A percentile compares a stretch with the other conserved stretches of the same genome.
Evolutionary conservation across 1,284 basidiomycete genomes (phyloP).

Genomic region (Coniophora puteana): DNA sequence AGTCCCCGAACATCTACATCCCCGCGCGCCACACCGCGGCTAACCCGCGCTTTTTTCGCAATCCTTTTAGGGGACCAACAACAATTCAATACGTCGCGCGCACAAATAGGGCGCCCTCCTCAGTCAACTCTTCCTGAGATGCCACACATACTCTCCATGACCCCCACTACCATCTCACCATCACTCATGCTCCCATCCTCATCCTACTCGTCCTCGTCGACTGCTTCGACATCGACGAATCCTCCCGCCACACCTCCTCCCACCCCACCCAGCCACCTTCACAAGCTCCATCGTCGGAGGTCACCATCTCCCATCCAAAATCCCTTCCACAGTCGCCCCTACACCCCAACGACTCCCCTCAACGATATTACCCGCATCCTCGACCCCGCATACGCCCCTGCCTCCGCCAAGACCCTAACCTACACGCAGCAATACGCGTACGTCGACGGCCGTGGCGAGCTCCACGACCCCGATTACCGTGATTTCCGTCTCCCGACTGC

Average conservation of each 20-base stretch:
- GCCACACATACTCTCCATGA: constrained; percentile 6
- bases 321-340: constrained; percentile 16
- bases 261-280: constrained; percentile 14
- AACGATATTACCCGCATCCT: constrained; percentile 57
- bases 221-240: constrained; percentile 14
- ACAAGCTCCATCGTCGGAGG: constrained; percentile 5
- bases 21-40: too few species aligned
- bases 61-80: too few species aligned
- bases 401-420: constrained; percentile 18
- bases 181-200: constrained; percentile 16
- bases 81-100: too few species aligned
- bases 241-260: constrained; percentile 20
- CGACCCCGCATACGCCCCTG: constrained; percentile 57
- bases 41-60: too few species aligned
- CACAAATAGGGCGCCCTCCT: too few species aligned
- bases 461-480: constrained; percentile 67
- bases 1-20: too few species aligned
- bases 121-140: too few species aligned
- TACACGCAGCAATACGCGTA: constrained; percentile 33
- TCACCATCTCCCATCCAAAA: constrained; percentile 8
- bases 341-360: constrained; percentile 28
- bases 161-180: constrained; percentile 1
- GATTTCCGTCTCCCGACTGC: constrained; percentile 47
- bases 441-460: constrained; percentile 56
- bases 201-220: constrained; percentile 16